A percentile compares a stretch with the other conserved stretches of the same genome.
Conservation (phyloP, 352 stramenopile genomes). For the Globisporangium nodosum region DNA sequence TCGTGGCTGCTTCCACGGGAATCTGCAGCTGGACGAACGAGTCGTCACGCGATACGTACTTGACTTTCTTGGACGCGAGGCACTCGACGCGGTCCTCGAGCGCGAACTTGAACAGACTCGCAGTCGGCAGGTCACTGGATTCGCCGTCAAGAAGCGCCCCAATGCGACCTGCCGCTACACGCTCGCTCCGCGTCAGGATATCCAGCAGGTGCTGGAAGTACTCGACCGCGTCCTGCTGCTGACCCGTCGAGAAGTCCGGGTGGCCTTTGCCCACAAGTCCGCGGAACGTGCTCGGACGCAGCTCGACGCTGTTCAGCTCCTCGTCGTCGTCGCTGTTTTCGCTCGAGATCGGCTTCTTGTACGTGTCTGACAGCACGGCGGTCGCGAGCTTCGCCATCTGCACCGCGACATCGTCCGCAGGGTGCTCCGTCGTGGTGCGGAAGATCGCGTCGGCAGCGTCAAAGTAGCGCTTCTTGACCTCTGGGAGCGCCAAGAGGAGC, state of each 20-base stretch:
- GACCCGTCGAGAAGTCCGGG: constrained; percentile 94
- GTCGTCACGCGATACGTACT: constrained; percentile 82
- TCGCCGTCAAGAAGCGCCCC: constrained; percentile 39
- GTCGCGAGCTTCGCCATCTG: constrained; percentile 92
- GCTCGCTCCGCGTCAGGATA: constrained; percentile 86
- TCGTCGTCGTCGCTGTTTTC: constrained; percentile 29
- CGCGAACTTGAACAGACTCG: constrained; percentile 92
- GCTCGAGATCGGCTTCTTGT: constrained; percentile 41
- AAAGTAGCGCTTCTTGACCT: constrained; percentile 71
- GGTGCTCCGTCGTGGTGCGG: constrained; percentile 12
- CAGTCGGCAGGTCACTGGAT: constrained; percentile 51
- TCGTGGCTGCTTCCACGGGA: constrained; percentile 80
- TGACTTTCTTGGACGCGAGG: constrained; percentile 73
- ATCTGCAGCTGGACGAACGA: constrained; percentile 84
- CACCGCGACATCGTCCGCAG: constrained; percentile 67
- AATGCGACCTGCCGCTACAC: constrained; percentile 40
- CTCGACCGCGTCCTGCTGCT: constrained; percentile 97
- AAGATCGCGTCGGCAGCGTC: constrained; percentile 58
- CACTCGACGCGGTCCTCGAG: constrained; percentile 83
- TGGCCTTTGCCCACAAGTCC: constrained; percentile 93
- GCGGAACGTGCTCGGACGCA: constrained; percentile 91
- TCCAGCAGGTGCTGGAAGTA: constrained; percentile 97
- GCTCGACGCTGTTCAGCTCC: constrained; percentile 29
- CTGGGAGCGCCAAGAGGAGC: constrained; percentile 83
- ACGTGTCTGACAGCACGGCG: constrained; percentile 86